phyloP scores from a whole-genome alignment of 805 yeast genomes.

The Candida incommunis region DNA sequence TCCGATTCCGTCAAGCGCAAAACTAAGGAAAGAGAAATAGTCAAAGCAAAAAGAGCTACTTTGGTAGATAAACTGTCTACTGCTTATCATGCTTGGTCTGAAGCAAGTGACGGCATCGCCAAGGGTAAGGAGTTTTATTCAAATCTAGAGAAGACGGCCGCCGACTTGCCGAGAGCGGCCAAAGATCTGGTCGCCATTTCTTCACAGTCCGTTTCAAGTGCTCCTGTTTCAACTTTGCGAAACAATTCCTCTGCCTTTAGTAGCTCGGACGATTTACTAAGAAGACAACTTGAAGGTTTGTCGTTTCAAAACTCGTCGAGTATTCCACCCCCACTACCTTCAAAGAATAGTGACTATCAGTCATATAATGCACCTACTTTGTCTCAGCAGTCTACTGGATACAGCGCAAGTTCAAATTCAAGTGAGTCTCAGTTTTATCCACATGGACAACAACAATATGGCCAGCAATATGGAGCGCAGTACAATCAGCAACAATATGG shows the following conservation, averaged over 20 bases:
- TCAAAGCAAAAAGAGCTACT: conserved; percentile 20
- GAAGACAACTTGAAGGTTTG: background rate
- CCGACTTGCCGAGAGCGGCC: conserved; percentile 1
- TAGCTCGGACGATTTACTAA: background rate
- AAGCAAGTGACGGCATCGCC: conserved; percentile 40
- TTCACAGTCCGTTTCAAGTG: background rate
- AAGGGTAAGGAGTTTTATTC: conserved; percentile 55
- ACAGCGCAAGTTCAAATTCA: background rate
- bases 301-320: background rate
- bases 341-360: background rate
- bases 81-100: conserved; percentile 45
- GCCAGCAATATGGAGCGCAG: conserved; percentile 2
- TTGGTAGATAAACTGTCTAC: conserved; percentile 29
- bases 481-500: conserved; percentile 2
- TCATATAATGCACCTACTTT: background rate
- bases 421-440: background rate
- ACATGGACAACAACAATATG: conserved; percentile 1
- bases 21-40: conserved; percentile 24
- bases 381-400: background rate
- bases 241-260: background rate
- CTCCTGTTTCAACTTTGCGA: background rate
- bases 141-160: conserved; percentile 28
- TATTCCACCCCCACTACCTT: background rate
- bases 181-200: background rate
- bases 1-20: conserved; percentile 31